These are phyloP conservation scores for Waltergamsia citrina DNA, from an alignment of 2,329 filamentous ascomycete species.

Conservation along the genomic window DNA sequence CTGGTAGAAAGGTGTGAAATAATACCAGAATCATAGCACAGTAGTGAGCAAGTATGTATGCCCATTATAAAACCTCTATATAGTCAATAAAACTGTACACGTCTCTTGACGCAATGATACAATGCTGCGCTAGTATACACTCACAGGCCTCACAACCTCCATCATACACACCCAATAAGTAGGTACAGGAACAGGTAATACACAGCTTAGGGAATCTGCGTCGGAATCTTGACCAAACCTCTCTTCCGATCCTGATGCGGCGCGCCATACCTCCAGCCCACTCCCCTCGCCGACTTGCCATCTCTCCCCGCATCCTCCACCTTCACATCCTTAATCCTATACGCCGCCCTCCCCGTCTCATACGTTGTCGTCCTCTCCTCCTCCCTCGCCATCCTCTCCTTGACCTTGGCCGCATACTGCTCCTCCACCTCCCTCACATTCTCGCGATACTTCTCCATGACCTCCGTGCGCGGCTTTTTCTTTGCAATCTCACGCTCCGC, in stretches of 20 bases:
- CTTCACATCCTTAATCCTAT: conserved; percentile 51
- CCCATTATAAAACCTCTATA: no score
- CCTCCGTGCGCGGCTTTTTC: conserved; percentile 25
- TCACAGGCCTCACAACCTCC: no score
- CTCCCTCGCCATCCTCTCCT: conserved; percentile 20
- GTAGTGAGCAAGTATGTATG: no score
- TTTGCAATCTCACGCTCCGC: conserved; percentile 39
- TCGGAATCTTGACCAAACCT: conserved; percentile 60
- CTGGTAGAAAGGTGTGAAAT: no score
- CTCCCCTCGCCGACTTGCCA: conserved; percentile 39
- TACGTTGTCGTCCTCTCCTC: conserved; percentile 33
- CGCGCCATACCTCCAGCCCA: conserved; percentile 56
- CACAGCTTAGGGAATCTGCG: conserved; percentile 40
- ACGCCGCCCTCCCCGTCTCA: conserved; percentile 46
- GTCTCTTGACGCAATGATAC: no score
- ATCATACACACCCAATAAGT: not conserved
- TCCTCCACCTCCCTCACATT: conserved; percentile 33
- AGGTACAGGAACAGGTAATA: no score
- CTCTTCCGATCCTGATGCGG: conserved; percentile 53
- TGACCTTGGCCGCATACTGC: conserved; percentile 21
- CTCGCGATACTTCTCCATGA: conserved; percentile 28
- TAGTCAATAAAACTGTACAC: no score
- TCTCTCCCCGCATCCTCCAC: conserved; percentile 44
- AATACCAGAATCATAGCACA: no score
- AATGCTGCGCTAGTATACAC: no score